Conservation (phyloP, 2,329 filamentous ascomycete species). For the Chrysoporthe puriensis region DNA sequence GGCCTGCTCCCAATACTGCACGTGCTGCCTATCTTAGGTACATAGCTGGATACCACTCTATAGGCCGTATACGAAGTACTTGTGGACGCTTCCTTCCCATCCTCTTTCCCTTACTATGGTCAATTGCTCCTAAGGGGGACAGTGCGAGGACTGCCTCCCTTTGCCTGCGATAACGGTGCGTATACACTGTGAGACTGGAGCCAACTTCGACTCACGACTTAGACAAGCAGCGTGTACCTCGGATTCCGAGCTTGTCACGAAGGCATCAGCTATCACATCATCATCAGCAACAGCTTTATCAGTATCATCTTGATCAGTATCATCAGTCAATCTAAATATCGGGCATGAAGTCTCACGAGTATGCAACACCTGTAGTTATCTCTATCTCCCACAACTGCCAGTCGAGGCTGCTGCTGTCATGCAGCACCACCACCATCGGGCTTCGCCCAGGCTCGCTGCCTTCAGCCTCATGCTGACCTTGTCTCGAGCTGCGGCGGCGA, state of each 20-base stretch:
- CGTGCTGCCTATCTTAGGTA: too few species aligned
- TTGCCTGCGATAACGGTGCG: not conserved
- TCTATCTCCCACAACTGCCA: too few species aligned
- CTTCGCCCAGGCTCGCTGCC: conserved; percentile 19
- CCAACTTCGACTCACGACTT: not conserved
- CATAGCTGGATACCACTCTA: not conserved
- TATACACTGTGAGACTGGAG: not conserved
- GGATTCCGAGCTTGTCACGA: not conserved
- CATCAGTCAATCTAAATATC: not conserved
- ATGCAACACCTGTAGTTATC: not conserved
- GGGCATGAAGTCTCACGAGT: not conserved
- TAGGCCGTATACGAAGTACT: not conserved
- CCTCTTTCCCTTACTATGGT: too few species aligned
- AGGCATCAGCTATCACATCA: too few species aligned
- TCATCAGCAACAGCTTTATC: too few species aligned
- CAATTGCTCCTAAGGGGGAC: not conserved
- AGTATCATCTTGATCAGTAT: not conserved
- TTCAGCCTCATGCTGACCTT: conserved; percentile 21
- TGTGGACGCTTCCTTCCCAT: not conserved
- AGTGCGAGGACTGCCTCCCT: not conserved
- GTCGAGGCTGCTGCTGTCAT: not conserved
- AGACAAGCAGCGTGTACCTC: not conserved
- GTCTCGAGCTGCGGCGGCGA: not conserved
- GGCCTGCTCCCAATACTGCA: too few species aligned
- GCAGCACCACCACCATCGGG: conserved; percentile 26